Base-by-base conservation (phyloP, 75 land plant genomes). In the Selaginella moellendorffii region DNA sequence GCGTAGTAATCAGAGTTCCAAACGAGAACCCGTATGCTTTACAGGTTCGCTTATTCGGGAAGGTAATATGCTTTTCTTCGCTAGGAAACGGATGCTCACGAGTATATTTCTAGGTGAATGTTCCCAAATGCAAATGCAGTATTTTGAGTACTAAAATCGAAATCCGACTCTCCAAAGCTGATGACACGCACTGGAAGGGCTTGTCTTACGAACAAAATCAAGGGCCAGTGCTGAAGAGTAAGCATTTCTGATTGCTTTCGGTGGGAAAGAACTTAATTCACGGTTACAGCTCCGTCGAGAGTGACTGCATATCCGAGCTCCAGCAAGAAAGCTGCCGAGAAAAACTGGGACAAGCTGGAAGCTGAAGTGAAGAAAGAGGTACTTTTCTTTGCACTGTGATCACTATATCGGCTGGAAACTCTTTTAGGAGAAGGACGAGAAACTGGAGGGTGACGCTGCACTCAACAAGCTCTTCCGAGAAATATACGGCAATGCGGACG, bases 401-500 rank as follows among this genome's bases (percentile, higher is more conserved):
- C 14, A 10, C n/a, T n/a, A n/a, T n/a, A n/a, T n/a, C n/a, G n/a
- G n/a, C n/a, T n/a, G n/a, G n/a, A n/a, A n/a, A n/a, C 46, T 5
- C 14, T 5, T 36, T 36, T 36, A 36, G 97, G 97, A 92, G 65
- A 92, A 92, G 64, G 95, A 92, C 26, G 97, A 92, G 65, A 92
- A 92, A 54, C 70, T 92, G n/a, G 97, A 92, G 63, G 97, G 97
- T 54, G 97, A 92, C 80, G 97, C 97, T 27, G 97, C 90, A 12
- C 61, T 88, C 54, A 92, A 92, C 80, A 92, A 92, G 61, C 69
- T 92, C 54, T 92, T 92, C 78, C 72, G 79, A 1, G 90, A 80
- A 29, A 85, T 92, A 26, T 92, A 88, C 62, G 27, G 31, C 12
- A 79, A 83, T 77, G 90, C 90, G 28, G 97, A 92, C 72, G 97